Conservation (phyloP, 129 eudicot species). For the sunflower (Helianthus annuus) region DNA sequence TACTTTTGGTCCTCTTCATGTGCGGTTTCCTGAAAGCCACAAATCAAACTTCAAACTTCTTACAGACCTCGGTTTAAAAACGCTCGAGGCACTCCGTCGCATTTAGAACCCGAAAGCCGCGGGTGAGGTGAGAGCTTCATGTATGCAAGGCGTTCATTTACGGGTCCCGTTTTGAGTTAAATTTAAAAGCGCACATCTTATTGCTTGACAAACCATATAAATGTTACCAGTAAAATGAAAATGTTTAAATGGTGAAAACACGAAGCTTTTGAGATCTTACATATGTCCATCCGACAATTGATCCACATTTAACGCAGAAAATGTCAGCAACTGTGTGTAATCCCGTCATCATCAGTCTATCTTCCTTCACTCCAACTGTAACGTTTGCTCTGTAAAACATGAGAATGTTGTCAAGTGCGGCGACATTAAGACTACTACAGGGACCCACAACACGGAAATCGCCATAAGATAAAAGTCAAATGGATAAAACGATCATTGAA, state of each 20-base stretch:
- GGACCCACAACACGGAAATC: no score
- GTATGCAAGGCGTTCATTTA: background rate
- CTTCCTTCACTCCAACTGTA: slow-evolving; percentile 75
- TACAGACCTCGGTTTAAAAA: background rate
- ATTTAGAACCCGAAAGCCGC: background rate
- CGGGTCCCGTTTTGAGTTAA: no score
- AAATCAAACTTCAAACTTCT: background rate
- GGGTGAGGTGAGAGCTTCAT: background rate
- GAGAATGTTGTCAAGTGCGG: background rate
- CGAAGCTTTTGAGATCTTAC: slow-evolving; percentile 48
- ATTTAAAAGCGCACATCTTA: background rate
- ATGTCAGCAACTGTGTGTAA: slow-evolving; percentile 95
- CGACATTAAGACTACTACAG: no score
- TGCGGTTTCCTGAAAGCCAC: slow-evolving; percentile 69
- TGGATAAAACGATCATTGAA: no score
- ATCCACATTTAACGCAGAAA: slow-evolving; percentile 89
- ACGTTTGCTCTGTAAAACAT: slow-evolving; percentile 65
- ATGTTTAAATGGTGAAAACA: background rate
- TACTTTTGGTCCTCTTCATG: slow-evolving; percentile 84
- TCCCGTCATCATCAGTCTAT: slow-evolving; percentile 97
- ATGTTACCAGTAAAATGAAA: background rate
- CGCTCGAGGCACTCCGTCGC: background rate
- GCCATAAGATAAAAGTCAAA: no score
- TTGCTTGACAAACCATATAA: background rate
- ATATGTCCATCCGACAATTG: slow-evolving; percentile 94